Base-by-base conservation (phyloP, 2,329 filamentous ascomycete species). In the Botrytis sinoallii region DNA sequence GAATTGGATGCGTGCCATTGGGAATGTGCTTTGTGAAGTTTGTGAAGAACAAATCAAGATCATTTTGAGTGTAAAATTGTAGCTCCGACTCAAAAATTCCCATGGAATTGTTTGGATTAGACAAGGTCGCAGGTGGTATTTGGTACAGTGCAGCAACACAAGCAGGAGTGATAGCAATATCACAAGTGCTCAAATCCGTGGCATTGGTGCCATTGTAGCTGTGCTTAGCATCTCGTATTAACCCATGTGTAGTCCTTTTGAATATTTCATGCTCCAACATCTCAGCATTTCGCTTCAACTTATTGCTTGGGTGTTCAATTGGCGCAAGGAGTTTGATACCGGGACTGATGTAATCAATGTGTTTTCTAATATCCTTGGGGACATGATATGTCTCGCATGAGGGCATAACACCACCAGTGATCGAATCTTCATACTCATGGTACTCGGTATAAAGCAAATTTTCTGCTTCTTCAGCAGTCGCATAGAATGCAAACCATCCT, bases 281-380 rank as follows among this genome's bases (percentile, higher is more conserved):
- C 44, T 70, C 67, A 29, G 40, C 69, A n/a, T 60, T 68, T 69
- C 75, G 44, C 66, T 73, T 66, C n/a, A 73, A 46, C 60, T 66
- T n/a, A 48, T 75, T 73, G 64, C 68, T 67, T 70, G 76, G 71
- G 73, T 76, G 69, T 72, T 77, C 85, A 77, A 87, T 88, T 78
- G 77, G 76, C 2, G 77, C 74, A 29, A 79, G 74, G 10, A 85
- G 79, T 74, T 84, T 84, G 70, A 85, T 80, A 29, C 84, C 84
- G 0, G 85, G 85, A 10, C 82, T 85, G 38, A 86, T 83, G 77
- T 85, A 86, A 77, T 89, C 88, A 70, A 89, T 82, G 74, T 89
- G 86, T 12, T 81, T 73, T 59, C 83, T 82, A 22, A 89, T 75
- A 63, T 84, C 76, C 48, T 83, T 82, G 0, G 87, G 87, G 7